Evolutionary conservation across 345 rosid species (phyloP), one percentile per base, ranked within the genome.

Genomic region (Pistacia vera): DNA sequence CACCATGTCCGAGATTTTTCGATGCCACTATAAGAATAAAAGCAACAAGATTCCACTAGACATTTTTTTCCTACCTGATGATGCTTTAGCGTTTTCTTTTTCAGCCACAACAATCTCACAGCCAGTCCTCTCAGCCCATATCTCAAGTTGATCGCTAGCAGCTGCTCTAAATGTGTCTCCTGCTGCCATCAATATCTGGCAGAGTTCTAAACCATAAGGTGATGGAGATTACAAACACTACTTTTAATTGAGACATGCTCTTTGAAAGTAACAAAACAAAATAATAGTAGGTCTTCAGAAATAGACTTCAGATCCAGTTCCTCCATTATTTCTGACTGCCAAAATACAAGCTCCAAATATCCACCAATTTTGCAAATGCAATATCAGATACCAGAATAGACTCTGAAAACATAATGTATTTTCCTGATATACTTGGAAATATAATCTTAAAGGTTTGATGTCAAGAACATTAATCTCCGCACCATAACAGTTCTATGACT

Each of bases 101-200:
- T 90, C 92, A 57, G 95, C 98, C 51, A 86, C 84, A 78, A 91
- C 97, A 80, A 93, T 96, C 81, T 92, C 97, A 77, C 98, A 93
- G 54, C 89, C 97, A 20, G 97, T 88, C 83, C 97, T 90, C 88
- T 92, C 95, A 16, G 97, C 98, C 99, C 97, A 92, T 73, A 96
- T 92, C 86, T 95, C 98, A 63, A 96, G 87, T 84, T 93, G 97
- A 81, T 96, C 98, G 79, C 93, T 93, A 66, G 97, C 93, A 78
- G 99, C 99, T 78, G 99, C 98, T 82, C 99, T 91, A 83, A 92
- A 96, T 59, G 99, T 96, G 83, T 96, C 99, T 22, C 99, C 99
- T 75, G 99, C 99, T 44, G 98, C 99, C 89, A 93, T 82, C 79
- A 96, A 82, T 82, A 93, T 85, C 99, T 93, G 84, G 73, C 65